Conservation (phyloP, 495 filamentous ascomycete species). For the Pyronema domesticum region DNA sequence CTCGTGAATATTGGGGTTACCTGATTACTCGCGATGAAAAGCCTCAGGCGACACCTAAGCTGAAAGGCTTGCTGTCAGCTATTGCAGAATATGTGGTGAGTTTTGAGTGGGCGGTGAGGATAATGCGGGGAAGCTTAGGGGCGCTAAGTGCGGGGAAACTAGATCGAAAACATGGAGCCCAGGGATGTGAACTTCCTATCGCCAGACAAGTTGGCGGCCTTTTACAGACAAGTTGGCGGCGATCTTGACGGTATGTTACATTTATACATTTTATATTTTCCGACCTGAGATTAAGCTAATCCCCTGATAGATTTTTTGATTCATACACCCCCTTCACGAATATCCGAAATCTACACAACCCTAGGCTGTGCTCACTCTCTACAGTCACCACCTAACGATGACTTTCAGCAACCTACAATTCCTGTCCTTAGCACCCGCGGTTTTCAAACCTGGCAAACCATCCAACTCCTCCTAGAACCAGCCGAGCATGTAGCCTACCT, state of each 20-base stretch:
- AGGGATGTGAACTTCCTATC: constrained; percentile 46
- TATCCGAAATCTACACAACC: constrained; percentile 84
- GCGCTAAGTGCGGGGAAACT: background rate
- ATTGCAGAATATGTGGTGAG: constrained; percentile 71
- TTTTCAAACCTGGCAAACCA: constrained; percentile 85
- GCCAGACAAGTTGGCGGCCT: constrained; percentile 66
- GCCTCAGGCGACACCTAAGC: constrained; percentile 36
- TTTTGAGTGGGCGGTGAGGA: constrained; percentile 9
- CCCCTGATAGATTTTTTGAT: constrained; percentile 45
- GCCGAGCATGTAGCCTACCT: constrained; percentile 73
- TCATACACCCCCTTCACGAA: constrained; percentile 47
- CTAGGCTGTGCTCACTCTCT: constrained; percentile 74
- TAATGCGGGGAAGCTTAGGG: background rate
- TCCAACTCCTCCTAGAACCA: constrained; percentile 75
- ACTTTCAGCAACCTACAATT: constrained; percentile 55
- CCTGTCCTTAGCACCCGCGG: constrained; percentile 68
- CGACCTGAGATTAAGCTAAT: constrained; percentile 1
- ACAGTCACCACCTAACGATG: constrained; percentile 45
- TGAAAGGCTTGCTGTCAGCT: constrained; percentile 61
- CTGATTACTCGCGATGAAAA: constrained; percentile 70
- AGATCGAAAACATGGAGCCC: constrained; percentile 49
- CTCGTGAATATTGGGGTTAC: constrained; percentile 52
- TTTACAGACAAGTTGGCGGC: constrained; percentile 76
- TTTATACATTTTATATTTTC: background rate
- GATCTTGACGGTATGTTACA: constrained; percentile 54